These are phyloP conservation scores for Stygiomarasmius scandens DNA, from an alignment of 1,284 basidiomycete species.

Conservation along the genomic window DNA sequence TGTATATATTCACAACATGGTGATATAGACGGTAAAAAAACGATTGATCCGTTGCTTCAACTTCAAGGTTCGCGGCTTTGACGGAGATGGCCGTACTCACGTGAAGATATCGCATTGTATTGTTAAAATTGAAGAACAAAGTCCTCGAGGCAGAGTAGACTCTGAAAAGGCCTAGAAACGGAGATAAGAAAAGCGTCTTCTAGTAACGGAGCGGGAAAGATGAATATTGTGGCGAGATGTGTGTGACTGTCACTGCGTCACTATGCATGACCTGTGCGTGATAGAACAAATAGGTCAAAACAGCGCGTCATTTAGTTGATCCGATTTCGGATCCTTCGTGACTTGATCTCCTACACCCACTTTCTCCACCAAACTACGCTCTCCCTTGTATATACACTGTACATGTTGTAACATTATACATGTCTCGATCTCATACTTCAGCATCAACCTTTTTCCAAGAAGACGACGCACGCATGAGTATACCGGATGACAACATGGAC, in stretches of 20 bases:
- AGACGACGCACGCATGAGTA: constrained; percentile 53
- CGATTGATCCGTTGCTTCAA: background rate
- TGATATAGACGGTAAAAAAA: too few relatives aligned
- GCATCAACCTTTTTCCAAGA: constrained; percentile 47
- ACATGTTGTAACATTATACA: background rate
- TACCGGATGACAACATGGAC: constrained; percentile 50
- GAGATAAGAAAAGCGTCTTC: too few relatives aligned
- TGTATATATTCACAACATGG: too few relatives aligned
- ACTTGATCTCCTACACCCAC: background rate
- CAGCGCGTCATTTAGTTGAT: background rate
- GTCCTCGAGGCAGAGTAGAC: background rate
- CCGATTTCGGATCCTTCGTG: background rate
- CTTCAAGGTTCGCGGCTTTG: background rate
- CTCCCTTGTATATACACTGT: background rate
- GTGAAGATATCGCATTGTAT: too few relatives aligned
- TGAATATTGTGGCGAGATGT: too few relatives aligned
- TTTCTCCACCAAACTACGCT: background rate
- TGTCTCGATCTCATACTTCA: background rate
- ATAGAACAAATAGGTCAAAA: background rate
- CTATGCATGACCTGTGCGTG: background rate
- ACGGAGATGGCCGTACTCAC: too few relatives aligned
- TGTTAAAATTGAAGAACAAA: background rate
- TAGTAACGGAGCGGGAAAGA: too few relatives aligned
- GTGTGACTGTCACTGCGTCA: too few relatives aligned
- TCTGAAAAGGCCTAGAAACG: too few relatives aligned